Evolutionary conservation across 2,329 filamentous ascomycete genomes (phyloP), one percentile per base, ranked within the genome.

Genomic region (Diaporthe vaccinii): DNA sequence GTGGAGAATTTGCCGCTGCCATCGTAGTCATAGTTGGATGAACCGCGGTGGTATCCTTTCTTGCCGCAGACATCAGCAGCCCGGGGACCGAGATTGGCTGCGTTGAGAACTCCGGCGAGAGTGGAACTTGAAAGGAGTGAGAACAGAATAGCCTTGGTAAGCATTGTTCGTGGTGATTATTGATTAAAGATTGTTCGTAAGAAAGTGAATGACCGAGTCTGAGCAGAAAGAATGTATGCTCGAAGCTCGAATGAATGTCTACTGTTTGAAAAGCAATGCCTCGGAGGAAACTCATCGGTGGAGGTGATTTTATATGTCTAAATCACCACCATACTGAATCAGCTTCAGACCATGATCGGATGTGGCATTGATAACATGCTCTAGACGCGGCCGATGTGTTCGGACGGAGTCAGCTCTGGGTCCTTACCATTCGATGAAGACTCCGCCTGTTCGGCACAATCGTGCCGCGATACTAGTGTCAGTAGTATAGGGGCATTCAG

Each of bases 11-110:
- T 59, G 12, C 41, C 53, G 17, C 53, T 59, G 41, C 34, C 36
- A 49, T 58, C 25, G 69, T 72, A 72, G 55, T 59, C 28, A 41
- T 72, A 72, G 20, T 72, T 72, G 3, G 17, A 41, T 9, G 14
- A 34, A 9, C 28, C 55, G 22, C 53, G 25, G 55, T 72, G 55
- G 39, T 72, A 49, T 20, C 69, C 69, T 41, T 46, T 59, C 10
- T n/a, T 49, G 4, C 69, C 69, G 8, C 69, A 72, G 20, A 72
- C 61, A 7, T 61, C 41, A 9, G 25, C 69, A 15, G 55, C 55
- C 10, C 55, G 55, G 17, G 4, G 8, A 0, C n/a, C 55, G 34
- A 36, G 31, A 34, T 22, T 9, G 20, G 31, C 31, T 4, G 15
- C 55, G 28, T 49, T 72, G 34, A 39, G 46, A 39, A 61, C 22